phyloP scores from a whole-genome alignment of 176 grass and related monocot genomes.

The Thalia dealbata region DNA sequence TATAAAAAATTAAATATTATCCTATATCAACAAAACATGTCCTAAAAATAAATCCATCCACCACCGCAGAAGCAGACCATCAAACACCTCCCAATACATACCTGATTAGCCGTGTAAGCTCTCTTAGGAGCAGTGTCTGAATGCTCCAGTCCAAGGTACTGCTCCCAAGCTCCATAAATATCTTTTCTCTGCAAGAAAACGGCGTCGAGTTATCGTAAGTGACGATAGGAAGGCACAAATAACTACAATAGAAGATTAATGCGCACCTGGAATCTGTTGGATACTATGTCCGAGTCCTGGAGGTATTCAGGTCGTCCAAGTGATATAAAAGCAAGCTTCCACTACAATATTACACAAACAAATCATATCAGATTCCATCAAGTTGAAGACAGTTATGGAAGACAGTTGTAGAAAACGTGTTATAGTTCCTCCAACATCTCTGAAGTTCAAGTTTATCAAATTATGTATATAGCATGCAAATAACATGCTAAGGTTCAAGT shows the following conservation, averaged over 20 bases:
- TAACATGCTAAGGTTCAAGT: too few relatives aligned
- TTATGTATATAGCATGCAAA: too few relatives aligned
- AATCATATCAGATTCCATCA: not conserved
- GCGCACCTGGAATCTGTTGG: conserved; percentile 47
- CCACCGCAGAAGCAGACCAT: not conserved
- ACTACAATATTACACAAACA: conserved; percentile 23
- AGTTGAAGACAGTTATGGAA: not conserved
- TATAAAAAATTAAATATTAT: too few relatives aligned
- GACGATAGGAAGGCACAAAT: not conserved
- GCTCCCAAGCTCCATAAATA: conserved; percentile 63
- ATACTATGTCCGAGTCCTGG: conserved; percentile 55
- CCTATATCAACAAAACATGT: too few relatives aligned
- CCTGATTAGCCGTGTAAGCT: conserved; percentile 45
- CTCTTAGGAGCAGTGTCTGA: conserved; percentile 40
- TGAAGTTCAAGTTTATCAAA: not conserved
- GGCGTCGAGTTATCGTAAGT: not conserved
- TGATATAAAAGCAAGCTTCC: conserved; percentile 56
- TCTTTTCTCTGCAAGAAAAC: conserved; percentile 28
- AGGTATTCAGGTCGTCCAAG: conserved; percentile 45
- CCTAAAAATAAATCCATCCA: too few relatives aligned
- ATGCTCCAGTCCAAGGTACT: conserved; percentile 61
- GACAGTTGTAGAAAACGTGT: not conserved
- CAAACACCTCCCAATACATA: not conserved
- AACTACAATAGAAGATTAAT: not conserved
- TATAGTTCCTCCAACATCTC: not conserved